Evolutionary conservation across 225 moss, liverwort and hornwort genomes (phyloP), one percentile per base, ranked within the genome.

Genomic region (Sphagnum tenellum): DNA sequence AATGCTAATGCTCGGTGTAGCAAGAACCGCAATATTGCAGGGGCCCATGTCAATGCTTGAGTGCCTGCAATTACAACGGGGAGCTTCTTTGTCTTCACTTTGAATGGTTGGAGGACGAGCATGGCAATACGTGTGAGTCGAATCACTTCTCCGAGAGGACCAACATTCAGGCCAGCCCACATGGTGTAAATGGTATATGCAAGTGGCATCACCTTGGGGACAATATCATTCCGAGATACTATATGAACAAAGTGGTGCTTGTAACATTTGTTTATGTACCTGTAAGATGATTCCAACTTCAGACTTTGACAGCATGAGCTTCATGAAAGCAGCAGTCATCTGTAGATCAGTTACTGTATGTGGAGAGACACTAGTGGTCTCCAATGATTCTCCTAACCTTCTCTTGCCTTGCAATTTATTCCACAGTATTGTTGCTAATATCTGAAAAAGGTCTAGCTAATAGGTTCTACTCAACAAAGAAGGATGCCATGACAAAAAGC

Each of bases 141-240:
- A 70, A 93, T 71, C 5, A 98, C 5, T 56, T 98, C 96, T n/a
- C 85, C 77, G 54, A 92, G 75, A 0, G 96, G 96, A 0, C 96
- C 96, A 29, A 84, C 89, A 6, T 93, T 79, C 49, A 98, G 79
- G 2, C 96, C 96, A 0, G 92, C 90, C 88, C 89, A 98, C 12
- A 89, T 73, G 0, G 90, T 90, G 80, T 98, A 98, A 29, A 98
- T 82, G 14, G 93, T 98, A 51, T 87, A 98, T 0, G 92, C 92
- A 60, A 98, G 83, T 0, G 96, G 96, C 96, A 98, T 98, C 62
- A 98, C 78, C 64, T 98, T 98, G 5, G 96, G 96, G 7, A 98
- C 96, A 12, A 98, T 98, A 61, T 98, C 96, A 55, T 92, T 98
- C 12, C 96, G 81, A 13, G 96, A 98, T 7, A 98, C 96, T 0